These are phyloP conservation scores for Cyberlindnera lachancei DNA, from an alignment of 805 yeast genomes.

Conservation along the genomic window DNA sequence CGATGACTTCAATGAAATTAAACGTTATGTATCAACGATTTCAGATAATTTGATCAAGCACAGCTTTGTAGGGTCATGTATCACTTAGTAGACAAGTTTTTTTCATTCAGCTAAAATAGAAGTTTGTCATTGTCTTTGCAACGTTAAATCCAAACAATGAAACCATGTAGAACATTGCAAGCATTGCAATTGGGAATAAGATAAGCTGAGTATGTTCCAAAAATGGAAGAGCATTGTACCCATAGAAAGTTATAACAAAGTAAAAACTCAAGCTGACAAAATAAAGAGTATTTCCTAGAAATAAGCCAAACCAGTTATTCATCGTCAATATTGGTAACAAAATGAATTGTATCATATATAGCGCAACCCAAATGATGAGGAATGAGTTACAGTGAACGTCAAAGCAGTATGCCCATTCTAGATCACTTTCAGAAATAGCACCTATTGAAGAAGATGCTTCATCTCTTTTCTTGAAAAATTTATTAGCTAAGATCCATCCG, in stretches of 20 bases:
- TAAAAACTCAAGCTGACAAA: conserved; percentile 69
- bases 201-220: conserved; percentile 56
- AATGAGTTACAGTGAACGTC: conserved; percentile 93
- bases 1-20: too few species aligned
- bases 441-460: conserved; percentile 18
- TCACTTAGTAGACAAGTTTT: too few species aligned
- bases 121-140: conserved; percentile 52
- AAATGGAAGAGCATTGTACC: conserved; percentile 73
- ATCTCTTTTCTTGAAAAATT: conserved; percentile 45
- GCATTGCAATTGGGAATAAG: conserved; percentile 55
- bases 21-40: too few species aligned
- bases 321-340: conserved; percentile 63
- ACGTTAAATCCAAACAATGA: conserved; percentile 66
- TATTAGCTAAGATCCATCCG: conserved; percentile 67
- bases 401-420: conserved; percentile 94
- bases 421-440: conserved; percentile 29
- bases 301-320: conserved; percentile 56
- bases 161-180: conserved; percentile 50
- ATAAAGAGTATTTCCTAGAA: conserved; percentile 75
- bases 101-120: conserved; percentile 17
- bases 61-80: too few species aligned
- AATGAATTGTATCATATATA: conserved; percentile 69
- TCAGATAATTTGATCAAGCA: too few species aligned
- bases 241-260: conserved; percentile 75
- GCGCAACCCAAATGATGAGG: conserved; percentile 65